Evolutionary conservation across 352 stramenopile species (phyloP).

Genomic region (Phytophthora sp.): DNA sequence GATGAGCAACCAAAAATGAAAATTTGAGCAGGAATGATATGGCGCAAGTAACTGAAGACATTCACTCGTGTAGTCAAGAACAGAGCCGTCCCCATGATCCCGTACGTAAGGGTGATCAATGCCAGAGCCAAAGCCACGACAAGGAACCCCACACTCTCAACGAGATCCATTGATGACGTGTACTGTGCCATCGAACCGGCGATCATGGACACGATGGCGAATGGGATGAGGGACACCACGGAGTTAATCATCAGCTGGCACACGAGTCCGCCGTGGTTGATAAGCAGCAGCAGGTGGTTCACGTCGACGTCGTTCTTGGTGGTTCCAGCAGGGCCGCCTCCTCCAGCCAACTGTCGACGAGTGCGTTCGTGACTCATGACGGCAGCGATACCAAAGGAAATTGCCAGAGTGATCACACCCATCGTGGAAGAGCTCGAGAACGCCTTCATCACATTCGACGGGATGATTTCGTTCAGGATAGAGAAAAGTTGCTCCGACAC

Average conservation of each 20-base stretch:
- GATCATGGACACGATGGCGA: slow-evolving; percentile 80
- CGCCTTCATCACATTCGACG: slow-evolving; percentile 65
- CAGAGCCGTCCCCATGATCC: slow-evolving; percentile 56
- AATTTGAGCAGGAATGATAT: slow-evolving; percentile 74
- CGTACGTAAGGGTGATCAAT: slow-evolving; percentile 54
- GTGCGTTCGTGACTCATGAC: slow-evolving; percentile 58
- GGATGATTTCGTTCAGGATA: slow-evolving; percentile 68
- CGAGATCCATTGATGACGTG: slow-evolving; percentile 41
- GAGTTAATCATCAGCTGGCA: slow-evolving; percentile 77
- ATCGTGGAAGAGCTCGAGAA: slow-evolving; percentile 63
- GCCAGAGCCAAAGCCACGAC: slow-evolving; percentile 51
- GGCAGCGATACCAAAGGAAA: slow-evolving; percentile 70
- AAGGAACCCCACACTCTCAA: slow-evolving; percentile 63
- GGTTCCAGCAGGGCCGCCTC: slow-evolving; percentile 14
- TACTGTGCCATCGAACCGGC: slow-evolving; percentile 66
- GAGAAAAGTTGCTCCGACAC: slow-evolving; percentile 74
- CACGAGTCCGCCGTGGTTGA: slow-evolving; percentile 66
- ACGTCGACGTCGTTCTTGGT: slow-evolving; percentile 40
- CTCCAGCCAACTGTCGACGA: slow-evolving; percentile 14
- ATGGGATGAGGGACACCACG: slow-evolving; percentile 63
- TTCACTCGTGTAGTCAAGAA: slow-evolving; percentile 67
- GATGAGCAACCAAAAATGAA: slow-evolving; percentile 84
- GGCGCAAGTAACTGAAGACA: slow-evolving; percentile 66
- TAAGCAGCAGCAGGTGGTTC: slow-evolving; percentile 71
- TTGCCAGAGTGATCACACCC: slow-evolving; percentile 72